phyloP scores from a whole-genome alignment of 805 yeast species.

The Limtongia smithiae region DNA sequence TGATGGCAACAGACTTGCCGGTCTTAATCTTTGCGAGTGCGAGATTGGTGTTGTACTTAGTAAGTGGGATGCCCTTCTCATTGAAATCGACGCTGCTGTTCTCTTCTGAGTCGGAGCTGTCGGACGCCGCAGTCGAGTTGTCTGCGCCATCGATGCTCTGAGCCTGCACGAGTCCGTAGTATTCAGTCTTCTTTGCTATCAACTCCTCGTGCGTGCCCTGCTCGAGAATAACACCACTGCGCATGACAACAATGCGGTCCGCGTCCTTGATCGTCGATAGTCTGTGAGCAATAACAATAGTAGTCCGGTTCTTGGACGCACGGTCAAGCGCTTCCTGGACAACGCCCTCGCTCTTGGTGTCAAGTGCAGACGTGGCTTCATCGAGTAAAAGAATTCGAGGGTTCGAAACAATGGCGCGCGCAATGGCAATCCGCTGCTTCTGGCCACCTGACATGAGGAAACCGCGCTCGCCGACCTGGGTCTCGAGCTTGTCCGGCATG shows the following conservation, averaged over 20 bases:
- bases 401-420: slow-evolving; percentile 53
- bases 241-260: slow-evolving; percentile 51
- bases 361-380: slow-evolving; percentile 69
- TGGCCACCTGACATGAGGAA: slow-evolving; percentile 66
- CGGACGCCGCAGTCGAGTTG: slow-evolving; percentile 3
- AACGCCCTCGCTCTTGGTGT: slow-evolving; percentile 57
- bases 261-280: slow-evolving; percentile 76
- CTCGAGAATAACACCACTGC: slow-evolving; percentile 50
- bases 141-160: slow-evolving; percentile 33
- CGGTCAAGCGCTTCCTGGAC: slow-evolving; percentile 50
- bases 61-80: slow-evolving; percentile 15
- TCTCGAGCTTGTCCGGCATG: slow-evolving; percentile 54
- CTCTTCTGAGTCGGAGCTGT: slow-evolving; percentile 12
- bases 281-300: slow-evolving; percentile 84
- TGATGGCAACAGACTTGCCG: neutral
- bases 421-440: slow-evolving; percentile 60
- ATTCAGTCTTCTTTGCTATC: slow-evolving; percentile 34
- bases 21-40: slow-evolving; percentile 14
- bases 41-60: slow-evolving; percentile 1
- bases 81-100: slow-evolving; percentile 13
- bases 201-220: slow-evolving; percentile 44
- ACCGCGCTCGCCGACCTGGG: slow-evolving; percentile 53
- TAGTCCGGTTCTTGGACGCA: slow-evolving; percentile 44
- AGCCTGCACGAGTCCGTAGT: slow-evolving; percentile 39
- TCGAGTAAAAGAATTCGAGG: slow-evolving; percentile 57